Evolutionary conservation across 768 basidiomycete species (phyloP).

Genomic region (Naganishia kalamii): DNA sequence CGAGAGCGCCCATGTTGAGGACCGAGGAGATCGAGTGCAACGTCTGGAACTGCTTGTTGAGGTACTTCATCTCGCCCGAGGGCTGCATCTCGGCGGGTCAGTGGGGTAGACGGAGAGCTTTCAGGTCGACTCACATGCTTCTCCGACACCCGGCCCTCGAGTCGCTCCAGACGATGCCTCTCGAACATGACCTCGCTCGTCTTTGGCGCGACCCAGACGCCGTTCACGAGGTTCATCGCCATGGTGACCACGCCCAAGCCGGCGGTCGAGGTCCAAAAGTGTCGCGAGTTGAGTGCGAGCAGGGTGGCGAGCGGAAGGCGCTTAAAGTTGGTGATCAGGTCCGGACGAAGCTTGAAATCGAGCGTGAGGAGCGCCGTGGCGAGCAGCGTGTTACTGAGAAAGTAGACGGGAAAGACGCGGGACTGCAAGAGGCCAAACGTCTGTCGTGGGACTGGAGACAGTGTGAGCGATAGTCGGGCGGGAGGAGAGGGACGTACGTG

Average conservation of each 20-base stretch:
- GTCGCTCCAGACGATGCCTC: constrained; percentile 66
- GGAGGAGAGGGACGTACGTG: constrained; percentile 1
- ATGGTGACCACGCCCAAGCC: background rate
- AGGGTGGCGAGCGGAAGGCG: constrained; percentile 52
- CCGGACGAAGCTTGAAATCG: constrained; percentile 46
- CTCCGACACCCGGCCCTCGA: constrained; percentile 62
- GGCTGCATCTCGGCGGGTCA: constrained; percentile 51
- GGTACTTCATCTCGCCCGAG: constrained; percentile 61
- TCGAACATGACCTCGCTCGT: constrained; percentile 71
- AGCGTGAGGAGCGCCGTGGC: constrained; percentile 55
- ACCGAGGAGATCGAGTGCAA: constrained; percentile 66
- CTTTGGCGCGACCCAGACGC: constrained; percentile 64
- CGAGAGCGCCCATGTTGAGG: constrained; percentile 59
- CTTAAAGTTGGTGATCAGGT: constrained; percentile 58
- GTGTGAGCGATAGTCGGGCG: background rate
- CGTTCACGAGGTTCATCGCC: constrained; percentile 56
- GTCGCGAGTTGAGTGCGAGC: constrained; percentile 58
- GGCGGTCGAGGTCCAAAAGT: constrained; percentile 51
- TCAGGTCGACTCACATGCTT: constrained; percentile 53
- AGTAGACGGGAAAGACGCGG: constrained; percentile 68
- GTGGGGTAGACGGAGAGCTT: background rate
- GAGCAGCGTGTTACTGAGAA: constrained; percentile 56
- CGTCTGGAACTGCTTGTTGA: constrained; percentile 62
- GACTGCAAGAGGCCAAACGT: constrained; percentile 71
- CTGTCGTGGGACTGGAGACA: constrained; percentile 51